Base-by-base conservation (phyloP, 768 basidiomycete species). In the Cystobasidiopsis lactophilus region DNA sequence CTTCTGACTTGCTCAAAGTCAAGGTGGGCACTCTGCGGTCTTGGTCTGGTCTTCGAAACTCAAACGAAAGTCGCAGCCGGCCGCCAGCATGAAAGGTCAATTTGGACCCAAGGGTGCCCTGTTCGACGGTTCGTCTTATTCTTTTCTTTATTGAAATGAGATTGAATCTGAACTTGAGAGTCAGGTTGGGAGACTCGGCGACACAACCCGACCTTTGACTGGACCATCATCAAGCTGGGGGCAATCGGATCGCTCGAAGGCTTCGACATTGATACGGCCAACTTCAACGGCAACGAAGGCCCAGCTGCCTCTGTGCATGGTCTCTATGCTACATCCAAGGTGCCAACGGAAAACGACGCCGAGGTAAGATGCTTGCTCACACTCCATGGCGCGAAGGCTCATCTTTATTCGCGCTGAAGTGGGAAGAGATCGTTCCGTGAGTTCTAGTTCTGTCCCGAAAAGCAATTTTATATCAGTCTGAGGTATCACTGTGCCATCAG, bases 81-180 rank as follows among this genome's bases (percentile, higher is more conserved):
- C 89, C 23, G 75, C 73, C 3, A 85, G 79, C 58, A 68, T 93
- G 64, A 88, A 89, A 66, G 93, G 93, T n/a, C 85, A 88, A 59
- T 98, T 88, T 60, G 91, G 91, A 5, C 83, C 86, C 2, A 91
- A 88, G 39, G 93, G 93, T 23, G 91, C 91, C 0, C 68, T 95
- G 23, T 96, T 74, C 66, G 84, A 80, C 58, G 93, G 89, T 35
- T 16, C 7, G 33, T 35, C 33, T n/a, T n/a, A n/a, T n/a, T n/a
- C n/a, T n/a, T n/a, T n/a, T n/a, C n/a, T 7, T 7, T 35, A 7
- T 35, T 35, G 7, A 35, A 16, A 16, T 35, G 33, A 7, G 16
- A 7, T 16, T 35, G 16, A 7, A 16, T 35, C 33, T 35, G 16
- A 35, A 35, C 16, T 16, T 7, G 33, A 16, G 16, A 16, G 7